phyloP scores from a whole-genome alignment of 345 rosid genomes.

The Dimocarpus longan region DNA sequence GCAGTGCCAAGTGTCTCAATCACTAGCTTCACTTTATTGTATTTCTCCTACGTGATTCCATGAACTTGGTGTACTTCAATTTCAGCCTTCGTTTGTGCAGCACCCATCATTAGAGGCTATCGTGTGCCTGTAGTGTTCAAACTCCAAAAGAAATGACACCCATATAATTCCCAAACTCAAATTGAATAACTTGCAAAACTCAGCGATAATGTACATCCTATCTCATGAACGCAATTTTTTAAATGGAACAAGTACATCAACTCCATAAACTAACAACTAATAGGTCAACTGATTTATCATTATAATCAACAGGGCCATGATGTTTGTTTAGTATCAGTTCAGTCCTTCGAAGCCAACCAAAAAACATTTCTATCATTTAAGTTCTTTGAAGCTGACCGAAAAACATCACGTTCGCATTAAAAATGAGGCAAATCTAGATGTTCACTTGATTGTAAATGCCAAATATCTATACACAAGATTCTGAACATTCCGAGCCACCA shows the following conservation, averaged over 20 bases:
- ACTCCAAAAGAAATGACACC: background rate
- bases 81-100: constrained; percentile 32
- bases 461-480: background rate
- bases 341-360: background rate
- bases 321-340: background rate
- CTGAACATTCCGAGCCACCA: background rate
- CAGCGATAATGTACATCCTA: background rate
- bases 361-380: background rate
- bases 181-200: background rate
- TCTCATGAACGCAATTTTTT: constrained; percentile 15
- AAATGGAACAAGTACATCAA: background rate
- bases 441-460: background rate
- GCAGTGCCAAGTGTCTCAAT: constrained; percentile 28
- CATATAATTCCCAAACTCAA: background rate
- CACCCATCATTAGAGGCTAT: constrained; percentile 21
- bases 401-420: too few relatives aligned
- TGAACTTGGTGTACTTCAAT: constrained; percentile 15
- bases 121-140: background rate
- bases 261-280: background rate
- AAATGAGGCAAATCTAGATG: too few relatives aligned
- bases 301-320: background rate
- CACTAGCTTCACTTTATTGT: constrained; percentile 8
- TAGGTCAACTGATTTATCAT: background rate
- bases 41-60: background rate
- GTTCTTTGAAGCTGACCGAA: too few relatives aligned